Base-by-base conservation (phyloP, 2,329 filamentous ascomycete species). In the Fusarium humuli region DNA sequence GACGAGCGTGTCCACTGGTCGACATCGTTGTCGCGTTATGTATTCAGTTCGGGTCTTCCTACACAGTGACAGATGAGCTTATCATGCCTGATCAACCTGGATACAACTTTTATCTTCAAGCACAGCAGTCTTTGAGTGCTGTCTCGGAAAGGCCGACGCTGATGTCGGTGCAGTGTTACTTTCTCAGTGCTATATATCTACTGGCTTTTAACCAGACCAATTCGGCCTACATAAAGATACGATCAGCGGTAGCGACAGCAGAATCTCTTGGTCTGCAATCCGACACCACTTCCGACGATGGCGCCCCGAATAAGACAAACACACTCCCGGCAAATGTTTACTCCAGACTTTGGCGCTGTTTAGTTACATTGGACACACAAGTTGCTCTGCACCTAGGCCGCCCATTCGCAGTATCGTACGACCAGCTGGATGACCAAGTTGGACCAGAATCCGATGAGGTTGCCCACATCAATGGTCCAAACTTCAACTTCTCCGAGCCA, bases 21-120 rank as follows among this genome's bases (percentile, higher is more conserved):
- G 86, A 88, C 54, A 85, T 87, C 27, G 75, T 86, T 20, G 71
- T 87, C 16, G 85, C 85, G 0, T 61, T 87, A 9, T 85, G 83
- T 56, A 85, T 87, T 76, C 85, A 87, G 69, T 82, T 83, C 37
- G 80, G 81, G 34, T 76, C 76, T 4, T 67, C 74, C 0, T 72
- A 77, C 34, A 69, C 73, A 32, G 65, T 74, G 7, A 53, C 58
- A 4, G 62, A 55, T 6, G 27, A 22, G 18, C n/a, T 53, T 11
- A 41, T 78, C 25, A 81, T 84, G 61, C 75, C 80, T 5, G 81
- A 81, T 3, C 82, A 83, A 16, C 79, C 81, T 13, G 82, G 80
- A 67, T 81, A 82, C 57, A 66, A 57, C 9, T 75, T 72, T 34
- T 86, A 85, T 69, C 80, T 80, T 7, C 80, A 84, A 20, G 82